Conservation (phyloP, 139 green algal genomes). For the Chlorella sp. region DNA sequence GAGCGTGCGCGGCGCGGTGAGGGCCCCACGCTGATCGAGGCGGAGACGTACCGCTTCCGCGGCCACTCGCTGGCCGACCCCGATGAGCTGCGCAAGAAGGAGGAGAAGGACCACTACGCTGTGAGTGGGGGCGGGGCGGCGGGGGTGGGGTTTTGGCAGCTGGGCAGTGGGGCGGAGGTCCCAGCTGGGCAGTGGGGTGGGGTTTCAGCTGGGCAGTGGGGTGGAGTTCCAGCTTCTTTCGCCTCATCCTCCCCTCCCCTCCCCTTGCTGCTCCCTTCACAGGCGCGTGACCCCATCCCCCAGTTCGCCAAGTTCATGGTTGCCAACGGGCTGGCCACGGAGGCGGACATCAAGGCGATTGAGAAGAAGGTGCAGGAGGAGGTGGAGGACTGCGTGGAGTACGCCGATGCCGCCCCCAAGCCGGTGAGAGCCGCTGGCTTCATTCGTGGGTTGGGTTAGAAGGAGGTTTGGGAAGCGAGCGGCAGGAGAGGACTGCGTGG, state of each 20-base stretch:
- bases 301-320: conserved; percentile 85
- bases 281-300: conserved; percentile 87
- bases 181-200: no score
- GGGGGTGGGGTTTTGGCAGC: no score
- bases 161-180: no score
- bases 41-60: conserved; percentile 96
- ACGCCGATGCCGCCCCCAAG: conserved; percentile 92
- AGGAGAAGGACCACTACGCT: conserved; percentile 91
- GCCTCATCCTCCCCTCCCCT: background rate
- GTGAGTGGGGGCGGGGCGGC: conserved; percentile 28
- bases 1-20: conserved; percentile 88
- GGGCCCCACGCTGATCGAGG: conserved; percentile 97
- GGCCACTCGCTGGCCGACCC: conserved; percentile 98
- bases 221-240: no score
- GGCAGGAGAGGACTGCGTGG: conserved; percentile 86
- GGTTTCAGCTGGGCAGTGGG: no score
- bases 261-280: background rate
- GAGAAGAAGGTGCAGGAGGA: conserved; percentile 70
- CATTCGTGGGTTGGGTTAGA: conserved; percentile 38
- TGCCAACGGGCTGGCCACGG: conserved; percentile 71
- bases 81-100: conserved; percentile 93
- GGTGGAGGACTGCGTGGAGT: conserved; percentile 93
- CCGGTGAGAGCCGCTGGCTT: conserved; percentile 54
- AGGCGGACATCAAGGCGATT: conserved; percentile 78
- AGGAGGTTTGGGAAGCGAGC: conserved; percentile 58